Evolutionary conservation across 2,329 filamentous ascomycete genomes (phyloP).

Genomic region (Thelonectria olida): DNA sequence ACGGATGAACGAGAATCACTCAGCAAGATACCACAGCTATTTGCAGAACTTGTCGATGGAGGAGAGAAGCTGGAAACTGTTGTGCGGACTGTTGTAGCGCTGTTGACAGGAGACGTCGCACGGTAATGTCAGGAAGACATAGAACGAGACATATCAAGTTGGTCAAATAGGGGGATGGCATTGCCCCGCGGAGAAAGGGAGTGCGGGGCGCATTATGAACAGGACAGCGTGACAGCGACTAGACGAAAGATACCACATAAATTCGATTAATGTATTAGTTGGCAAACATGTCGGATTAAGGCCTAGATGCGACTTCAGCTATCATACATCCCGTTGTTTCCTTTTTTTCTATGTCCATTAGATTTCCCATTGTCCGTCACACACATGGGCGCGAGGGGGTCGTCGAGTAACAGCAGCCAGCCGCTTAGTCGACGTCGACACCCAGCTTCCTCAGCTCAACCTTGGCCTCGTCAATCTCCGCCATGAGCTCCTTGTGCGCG

Average conservation of each 20-base stretch:
- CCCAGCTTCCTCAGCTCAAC: constrained; percentile 77
- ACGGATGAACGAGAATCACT: constrained; percentile 66
- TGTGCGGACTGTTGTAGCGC: constrained; percentile 67
- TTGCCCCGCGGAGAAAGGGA: not conserved
- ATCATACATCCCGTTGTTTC: constrained; percentile 18
- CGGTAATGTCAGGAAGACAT: not conserved
- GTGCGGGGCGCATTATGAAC: constrained; percentile 14
- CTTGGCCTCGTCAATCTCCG: constrained; percentile 82
- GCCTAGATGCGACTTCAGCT: constrained; percentile 11
- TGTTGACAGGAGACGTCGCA: constrained; percentile 59
- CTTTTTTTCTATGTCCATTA: constrained; percentile 35
- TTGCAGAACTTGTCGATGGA: constrained; percentile 65
- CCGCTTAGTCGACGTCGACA: constrained; percentile 76
- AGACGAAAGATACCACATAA: constrained; percentile 26
- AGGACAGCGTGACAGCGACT: not conserved
- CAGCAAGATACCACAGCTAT: constrained; percentile 66
- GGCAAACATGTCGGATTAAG: constrained; percentile 6
- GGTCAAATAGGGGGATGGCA: not conserved
- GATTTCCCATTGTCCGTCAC: constrained; percentile 13
- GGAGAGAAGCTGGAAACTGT: constrained; percentile 65
- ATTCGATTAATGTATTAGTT: constrained; percentile 27
- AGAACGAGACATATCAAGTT: constrained; percentile 4
- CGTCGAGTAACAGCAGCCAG: not conserved
- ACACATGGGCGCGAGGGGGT: not conserved
- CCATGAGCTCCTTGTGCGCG: constrained; percentile 88